These are phyloP conservation scores for Annulohypoxylon stygium DNA, from an alignment of 495 filamentous ascomycete species.

Conservation along the genomic window DNA sequence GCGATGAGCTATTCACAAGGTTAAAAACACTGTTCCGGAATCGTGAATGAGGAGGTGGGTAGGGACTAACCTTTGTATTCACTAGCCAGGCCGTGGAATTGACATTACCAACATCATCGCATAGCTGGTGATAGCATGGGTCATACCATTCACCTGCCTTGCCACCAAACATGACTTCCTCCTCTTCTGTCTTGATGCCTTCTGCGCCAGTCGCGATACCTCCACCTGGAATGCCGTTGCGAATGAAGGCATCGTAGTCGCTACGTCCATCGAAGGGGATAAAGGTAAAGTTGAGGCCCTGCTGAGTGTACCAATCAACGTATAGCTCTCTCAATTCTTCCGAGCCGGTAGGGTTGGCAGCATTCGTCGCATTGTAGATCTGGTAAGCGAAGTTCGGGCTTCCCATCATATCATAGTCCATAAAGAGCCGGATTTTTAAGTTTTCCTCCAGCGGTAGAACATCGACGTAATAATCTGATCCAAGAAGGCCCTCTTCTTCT, in stretches of 20 bases:
- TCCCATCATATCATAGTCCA: constrained; percentile 73
- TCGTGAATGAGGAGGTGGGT: background rate
- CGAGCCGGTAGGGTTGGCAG: constrained; percentile 62
- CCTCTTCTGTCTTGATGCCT: constrained; percentile 67
- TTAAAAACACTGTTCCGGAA: background rate
- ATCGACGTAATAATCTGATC: constrained; percentile 67
- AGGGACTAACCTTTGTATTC: constrained; percentile 62
- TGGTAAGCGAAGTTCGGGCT: constrained; percentile 68
- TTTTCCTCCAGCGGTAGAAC: constrained; percentile 63
- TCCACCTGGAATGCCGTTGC: constrained; percentile 65
- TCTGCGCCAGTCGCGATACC: constrained; percentile 74
- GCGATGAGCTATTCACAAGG: constrained; percentile 60
- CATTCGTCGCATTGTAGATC: constrained; percentile 63
- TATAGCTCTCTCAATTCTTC: constrained; percentile 66
- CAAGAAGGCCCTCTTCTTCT: constrained; percentile 71
- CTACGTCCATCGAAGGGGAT: constrained; percentile 69
- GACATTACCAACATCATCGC: constrained; percentile 65
- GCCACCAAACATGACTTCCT: constrained; percentile 66
- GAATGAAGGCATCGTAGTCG: constrained; percentile 69
- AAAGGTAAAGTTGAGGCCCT: constrained; percentile 65
- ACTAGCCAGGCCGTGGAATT: constrained; percentile 65
- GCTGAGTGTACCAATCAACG: constrained; percentile 61
- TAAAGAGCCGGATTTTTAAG: constrained; percentile 67
- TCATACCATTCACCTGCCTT: constrained; percentile 66
- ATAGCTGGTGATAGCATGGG: constrained; percentile 68